phyloP scores from a whole-genome alignment of 768 basidiomycete genomes.

The Russula lepida region DNA sequence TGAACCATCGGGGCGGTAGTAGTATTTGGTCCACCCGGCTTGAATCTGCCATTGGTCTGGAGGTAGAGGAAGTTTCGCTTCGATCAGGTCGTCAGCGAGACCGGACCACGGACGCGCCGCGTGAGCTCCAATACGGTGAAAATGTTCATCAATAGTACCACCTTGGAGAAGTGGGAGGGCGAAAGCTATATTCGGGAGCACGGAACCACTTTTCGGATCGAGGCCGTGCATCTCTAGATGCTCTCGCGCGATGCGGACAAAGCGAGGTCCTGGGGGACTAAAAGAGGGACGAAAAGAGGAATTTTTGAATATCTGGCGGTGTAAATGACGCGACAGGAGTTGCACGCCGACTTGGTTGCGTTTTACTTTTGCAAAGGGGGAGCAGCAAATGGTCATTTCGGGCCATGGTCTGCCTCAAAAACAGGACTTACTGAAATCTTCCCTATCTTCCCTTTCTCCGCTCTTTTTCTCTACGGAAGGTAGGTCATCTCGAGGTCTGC shows the following conservation, averaged over 20 bases:
- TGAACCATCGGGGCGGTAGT: constrained; percentile 61
- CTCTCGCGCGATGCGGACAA: constrained; percentile 66
- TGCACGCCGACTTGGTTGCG: constrained; percentile 92
- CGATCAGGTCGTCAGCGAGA: constrained; percentile 53
- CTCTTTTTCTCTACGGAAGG: constrained; percentile 5
- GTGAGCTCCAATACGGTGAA: constrained; percentile 64
- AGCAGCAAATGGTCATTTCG: neutral
- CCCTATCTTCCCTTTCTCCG: neutral
- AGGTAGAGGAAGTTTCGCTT: constrained; percentile 47
- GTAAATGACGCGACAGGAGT: constrained; percentile 70
- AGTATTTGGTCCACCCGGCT: constrained; percentile 88
- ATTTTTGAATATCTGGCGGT: constrained; percentile 74
- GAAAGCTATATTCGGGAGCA: constrained; percentile 72
- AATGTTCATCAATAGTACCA: constrained; percentile 76
- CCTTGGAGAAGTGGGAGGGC: constrained; percentile 82
- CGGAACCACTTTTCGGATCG: constrained; percentile 68
- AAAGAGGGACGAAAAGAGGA: constrained; percentile 50
- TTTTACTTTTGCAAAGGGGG: constrained; percentile 36
- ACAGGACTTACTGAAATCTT: constrained; percentile 1
- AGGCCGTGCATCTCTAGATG: constrained; percentile 81
- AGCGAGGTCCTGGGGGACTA: constrained; percentile 51
- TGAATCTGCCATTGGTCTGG: constrained; percentile 48
- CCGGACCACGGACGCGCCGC: constrained; percentile 72
- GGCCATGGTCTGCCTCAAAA: neutral
- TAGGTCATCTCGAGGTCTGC: neutral